Base-by-base conservation (phyloP, 1,284 basidiomycete genomes). In the Apiotrichum sp. region DNA sequence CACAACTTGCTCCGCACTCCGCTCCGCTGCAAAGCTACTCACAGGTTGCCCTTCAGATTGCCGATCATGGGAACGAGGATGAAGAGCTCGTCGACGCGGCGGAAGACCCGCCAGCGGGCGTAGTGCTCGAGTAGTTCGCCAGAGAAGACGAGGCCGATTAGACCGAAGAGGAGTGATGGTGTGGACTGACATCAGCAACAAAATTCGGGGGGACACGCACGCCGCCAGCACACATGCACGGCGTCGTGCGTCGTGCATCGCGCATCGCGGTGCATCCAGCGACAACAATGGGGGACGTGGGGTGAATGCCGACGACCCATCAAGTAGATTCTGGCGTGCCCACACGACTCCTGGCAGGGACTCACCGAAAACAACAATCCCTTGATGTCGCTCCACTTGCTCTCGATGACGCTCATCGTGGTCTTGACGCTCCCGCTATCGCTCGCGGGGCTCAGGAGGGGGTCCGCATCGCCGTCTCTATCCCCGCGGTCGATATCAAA, bases 1-100 rank as follows among this genome's bases (percentile, higher is more conserved):
- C 22, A 22, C 22, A 22, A 22, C 22, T 22, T 22, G 22, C 22
- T 22, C 22, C 22, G 22, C 22, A 22, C 40, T 42, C 40, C 40
- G n/a, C 40, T 10, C 13, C 40, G n/a, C 40, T n/a, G 13, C 7
- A 7, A 5, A 4, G 35, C 6, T 35, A 95, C 93, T 76, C 95
- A 93, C 46, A 98, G 82, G 66, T 97, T 97, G 14, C 95, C 95
- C 71, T 97, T 97, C 61, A 98, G 84, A 68, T 98, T 98, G 64
- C 95, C 74, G 29, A 98, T 80, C 65, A 96, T 93, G 10, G 95
- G 93, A 7, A 97, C 86, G 56, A 98, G 88, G 79, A 98, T 93
- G 68, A 98, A 93, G 56, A 98, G 85, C 73, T 98, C 93, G 79
- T 97, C 88, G 49, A 95, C 84, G 53, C 87, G 82, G 51, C 82